Conservation (phyloP, 2,329 filamentous ascomycete genomes). For the Beauveria scarabaeidicola region DNA sequence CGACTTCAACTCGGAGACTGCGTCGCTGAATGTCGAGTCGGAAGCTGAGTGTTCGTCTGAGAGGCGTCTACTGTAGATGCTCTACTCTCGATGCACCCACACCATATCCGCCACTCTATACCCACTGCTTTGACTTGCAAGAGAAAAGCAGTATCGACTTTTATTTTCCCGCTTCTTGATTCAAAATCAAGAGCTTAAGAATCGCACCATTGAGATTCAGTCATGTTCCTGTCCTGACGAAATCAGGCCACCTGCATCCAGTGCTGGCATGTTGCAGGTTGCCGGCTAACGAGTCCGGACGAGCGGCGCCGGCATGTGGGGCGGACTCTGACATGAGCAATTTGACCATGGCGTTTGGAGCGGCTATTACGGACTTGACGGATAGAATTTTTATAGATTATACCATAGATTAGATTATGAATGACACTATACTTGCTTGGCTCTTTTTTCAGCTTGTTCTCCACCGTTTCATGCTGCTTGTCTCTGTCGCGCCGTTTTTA, state of each 20-base stretch:
- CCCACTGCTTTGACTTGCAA: not conserved
- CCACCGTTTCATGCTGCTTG: too few relatives aligned
- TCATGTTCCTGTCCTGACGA: not conserved
- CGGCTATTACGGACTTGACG: slow-evolving; percentile 8
- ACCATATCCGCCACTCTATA: not conserved
- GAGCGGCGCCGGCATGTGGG: slow-evolving; percentile 3
- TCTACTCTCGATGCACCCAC: not conserved
- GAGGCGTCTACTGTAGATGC: not conserved
- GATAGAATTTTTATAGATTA: slow-evolving; percentile 3
- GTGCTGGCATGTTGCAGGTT: not conserved
- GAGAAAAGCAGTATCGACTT: not conserved
- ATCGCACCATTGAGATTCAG: too few relatives aligned
- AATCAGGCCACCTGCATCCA: not conserved
- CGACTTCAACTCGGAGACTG: slow-evolving; percentile 5
- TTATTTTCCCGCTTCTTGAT: too few relatives aligned
- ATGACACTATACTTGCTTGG: not conserved
- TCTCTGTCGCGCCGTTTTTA: not conserved
- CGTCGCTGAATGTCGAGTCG: not conserved
- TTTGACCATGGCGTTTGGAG: not conserved
- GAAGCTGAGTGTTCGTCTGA: not conserved
- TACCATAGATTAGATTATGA: slow-evolving; percentile 3
- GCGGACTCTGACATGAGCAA: slow-evolving; percentile 1
- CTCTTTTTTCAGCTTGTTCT: not conserved
- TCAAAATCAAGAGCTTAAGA: too few relatives aligned
- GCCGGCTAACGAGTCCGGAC: slow-evolving; percentile 4